Evolutionary conservation across 2,329 filamentous ascomycete species (phyloP).

Genomic region (Myriangium duriaei): DNA sequence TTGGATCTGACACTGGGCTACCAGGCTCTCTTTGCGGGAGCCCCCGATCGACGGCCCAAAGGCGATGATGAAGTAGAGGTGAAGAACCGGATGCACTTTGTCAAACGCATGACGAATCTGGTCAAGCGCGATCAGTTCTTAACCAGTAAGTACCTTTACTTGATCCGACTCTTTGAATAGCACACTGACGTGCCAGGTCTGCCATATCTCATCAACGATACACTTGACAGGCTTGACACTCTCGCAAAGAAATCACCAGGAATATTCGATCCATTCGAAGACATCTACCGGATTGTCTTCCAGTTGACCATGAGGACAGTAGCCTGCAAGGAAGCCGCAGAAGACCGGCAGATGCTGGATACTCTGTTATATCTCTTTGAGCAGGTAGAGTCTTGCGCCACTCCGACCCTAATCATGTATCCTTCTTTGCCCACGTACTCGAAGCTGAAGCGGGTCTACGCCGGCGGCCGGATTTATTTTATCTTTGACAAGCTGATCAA

Average conservation of each 20-base stretch:
- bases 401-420: slow-evolving; percentile 38
- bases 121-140: slow-evolving; percentile 28
- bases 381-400: slow-evolving; percentile 33
- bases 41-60: slow-evolving; percentile 8
- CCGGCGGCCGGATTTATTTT: slow-evolving; percentile 36
- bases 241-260: slow-evolving; percentile 24
- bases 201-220: slow-evolving; percentile 32
- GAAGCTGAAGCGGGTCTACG: slow-evolving; percentile 32
- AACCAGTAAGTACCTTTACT: slow-evolving; percentile 17
- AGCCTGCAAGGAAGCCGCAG: slow-evolving; percentile 41
- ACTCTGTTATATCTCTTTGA: slow-evolving; percentile 35
- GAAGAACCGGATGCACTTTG: slow-evolving; percentile 18
- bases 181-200: slow-evolving; percentile 20
- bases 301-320: slow-evolving; percentile 46
- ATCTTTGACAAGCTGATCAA: slow-evolving; percentile 38
- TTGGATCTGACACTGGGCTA: slow-evolving; percentile 32
- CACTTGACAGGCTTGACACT: slow-evolving; percentile 25
- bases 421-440: slow-evolving; percentile 38
- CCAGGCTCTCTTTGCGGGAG: slow-evolving; percentile 17
- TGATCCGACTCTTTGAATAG: slow-evolving; percentile 1
- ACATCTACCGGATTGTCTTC: slow-evolving; percentile 41
- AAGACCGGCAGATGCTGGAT: slow-evolving; percentile 31
- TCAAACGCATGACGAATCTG: slow-evolving; percentile 22
- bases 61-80: background rate
- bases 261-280: slow-evolving; percentile 42